phyloP scores from a whole-genome alignment of 345 rosid genomes.

The Mercurialis annua region DNA sequence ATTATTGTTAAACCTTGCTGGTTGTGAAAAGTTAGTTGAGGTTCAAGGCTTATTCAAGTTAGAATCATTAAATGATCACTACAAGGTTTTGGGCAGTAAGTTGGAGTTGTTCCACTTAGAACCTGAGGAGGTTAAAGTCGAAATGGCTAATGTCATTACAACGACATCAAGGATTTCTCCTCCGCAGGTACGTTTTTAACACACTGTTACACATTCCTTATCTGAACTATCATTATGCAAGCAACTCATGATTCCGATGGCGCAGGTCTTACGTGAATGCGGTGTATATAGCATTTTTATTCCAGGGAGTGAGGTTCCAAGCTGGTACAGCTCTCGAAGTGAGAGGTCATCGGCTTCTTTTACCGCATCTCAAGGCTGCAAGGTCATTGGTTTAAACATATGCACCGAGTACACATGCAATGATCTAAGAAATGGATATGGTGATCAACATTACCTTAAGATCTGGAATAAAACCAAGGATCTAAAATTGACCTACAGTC shows the following conservation, averaged over 20 bases:
- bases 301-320: slow-evolving; percentile 22
- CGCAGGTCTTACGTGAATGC: slow-evolving; percentile 21
- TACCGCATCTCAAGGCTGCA: neutral
- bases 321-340: neutral
- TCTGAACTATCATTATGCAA: neutral
- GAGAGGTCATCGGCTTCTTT: slow-evolving; percentile 7
- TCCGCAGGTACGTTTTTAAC: slow-evolving; percentile 16
- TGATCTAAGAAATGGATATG: neutral
- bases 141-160: neutral
- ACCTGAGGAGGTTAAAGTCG: neutral
- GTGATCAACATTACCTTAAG: neutral
- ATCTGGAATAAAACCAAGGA: slow-evolving; percentile 8
- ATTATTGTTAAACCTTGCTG: neutral
- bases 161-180: neutral
- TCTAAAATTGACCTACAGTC: slow-evolving; percentile 14
- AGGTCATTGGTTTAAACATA: slow-evolving; percentile 12
- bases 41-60: slow-evolving; percentile 15
- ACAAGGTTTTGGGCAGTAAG: neutral
- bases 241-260: neutral
- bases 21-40: slow-evolving; percentile 12
- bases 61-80: neutral
- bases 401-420: slow-evolving; percentile 9
- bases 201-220: neutral
- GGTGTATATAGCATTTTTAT: slow-evolving; percentile 20
- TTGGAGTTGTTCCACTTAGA: neutral